phyloP scores from a whole-genome alignment of 1,284 basidiomycete genomes.

The Leccinum griseonigrum region DNA sequence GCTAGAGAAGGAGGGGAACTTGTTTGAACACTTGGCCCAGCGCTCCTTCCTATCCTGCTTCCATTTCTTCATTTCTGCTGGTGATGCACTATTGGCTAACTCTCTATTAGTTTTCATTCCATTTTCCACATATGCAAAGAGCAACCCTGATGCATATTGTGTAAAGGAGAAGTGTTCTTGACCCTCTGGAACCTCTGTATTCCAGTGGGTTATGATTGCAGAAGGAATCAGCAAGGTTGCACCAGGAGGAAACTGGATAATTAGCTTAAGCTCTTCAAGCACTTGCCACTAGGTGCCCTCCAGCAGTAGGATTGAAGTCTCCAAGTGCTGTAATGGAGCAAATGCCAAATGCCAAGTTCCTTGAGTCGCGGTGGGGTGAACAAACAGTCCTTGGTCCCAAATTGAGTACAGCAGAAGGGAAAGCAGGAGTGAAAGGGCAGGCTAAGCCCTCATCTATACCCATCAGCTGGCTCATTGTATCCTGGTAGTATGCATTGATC shows the following conservation, averaged over 20 bases:
- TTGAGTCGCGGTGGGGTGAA: neutral
- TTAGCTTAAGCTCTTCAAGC: neutral
- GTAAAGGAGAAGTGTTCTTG: neutral
- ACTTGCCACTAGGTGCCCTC: neutral
- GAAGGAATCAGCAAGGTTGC: neutral
- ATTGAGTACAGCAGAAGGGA: slow-evolving; percentile 1
- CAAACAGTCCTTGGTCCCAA: neutral
- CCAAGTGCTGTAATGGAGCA: slow-evolving; percentile 1
- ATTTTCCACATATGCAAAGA: neutral
- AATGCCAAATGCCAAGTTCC: neutral
- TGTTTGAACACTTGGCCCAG: too few species aligned
- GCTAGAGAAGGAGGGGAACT: too few species aligned
- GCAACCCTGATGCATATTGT: neutral
- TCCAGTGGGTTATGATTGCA: neutral
- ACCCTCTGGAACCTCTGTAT: neutral
- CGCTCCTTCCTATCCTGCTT: too few species aligned
- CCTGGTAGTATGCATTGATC: too few species aligned
- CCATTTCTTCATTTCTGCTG: too few species aligned
- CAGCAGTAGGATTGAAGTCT: neutral
- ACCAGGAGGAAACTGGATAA: neutral
- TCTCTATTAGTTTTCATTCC: neutral
- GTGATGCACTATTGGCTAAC: too few species aligned
- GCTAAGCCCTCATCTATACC: too few species aligned
- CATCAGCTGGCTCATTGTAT: too few species aligned
- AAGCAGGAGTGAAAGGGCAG: neutral